Base-by-base conservation (phyloP, 169 alveolate species). In the Plasmodium malariae region DNA sequence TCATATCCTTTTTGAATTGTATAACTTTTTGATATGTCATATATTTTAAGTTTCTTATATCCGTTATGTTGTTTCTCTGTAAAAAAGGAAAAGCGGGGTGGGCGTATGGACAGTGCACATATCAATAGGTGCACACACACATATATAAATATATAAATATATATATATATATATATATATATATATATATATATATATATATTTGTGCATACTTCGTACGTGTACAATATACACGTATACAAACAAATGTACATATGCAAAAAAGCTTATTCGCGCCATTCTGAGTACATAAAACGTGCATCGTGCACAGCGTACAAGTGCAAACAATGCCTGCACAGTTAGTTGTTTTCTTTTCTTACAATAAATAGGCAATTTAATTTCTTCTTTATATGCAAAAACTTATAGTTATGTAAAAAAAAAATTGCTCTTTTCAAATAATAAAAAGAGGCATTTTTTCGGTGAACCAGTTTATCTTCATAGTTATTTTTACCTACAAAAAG, bases 1-100 rank as follows among this genome's bases (percentile, higher is more conserved):
- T 83, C 72, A 83, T 68, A 9, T 83, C 91, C 34, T 83, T 83
- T 37, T 83, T 83, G 67, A 83, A 83, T 30, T 83, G 91, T 14
- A 83, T 83, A 7, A 83, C 91, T 17, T 57, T 67, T 37, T 51
- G 19, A 37, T 83, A 68, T 3, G 91, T 83, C 85, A 83, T 28
- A 32, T 65, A 37, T 54, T 65, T 83, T 19, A 83, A 36, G 28
- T 67, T 83, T 9, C 91, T 32, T 51, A 83, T 67, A 59, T 83
- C 91, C 2, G 83, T 83, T 40, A 83, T 83, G 43, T 83, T 54
- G 59, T 83, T 83, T 40, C 83, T 51, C 91, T 83, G 49, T 21
- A 57, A 14, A 57, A 37, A 40, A 57, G 5, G 12, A 37, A 43
- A 7, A 76, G 48, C 14, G 3, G 45, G 48, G 9, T 60, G 19